A percentile compares a stretch with the other conserved stretches of the same genome.
Conservation (phyloP, 192 early-diverging fungal species). For the Entophlyctis luteolus region DNA sequence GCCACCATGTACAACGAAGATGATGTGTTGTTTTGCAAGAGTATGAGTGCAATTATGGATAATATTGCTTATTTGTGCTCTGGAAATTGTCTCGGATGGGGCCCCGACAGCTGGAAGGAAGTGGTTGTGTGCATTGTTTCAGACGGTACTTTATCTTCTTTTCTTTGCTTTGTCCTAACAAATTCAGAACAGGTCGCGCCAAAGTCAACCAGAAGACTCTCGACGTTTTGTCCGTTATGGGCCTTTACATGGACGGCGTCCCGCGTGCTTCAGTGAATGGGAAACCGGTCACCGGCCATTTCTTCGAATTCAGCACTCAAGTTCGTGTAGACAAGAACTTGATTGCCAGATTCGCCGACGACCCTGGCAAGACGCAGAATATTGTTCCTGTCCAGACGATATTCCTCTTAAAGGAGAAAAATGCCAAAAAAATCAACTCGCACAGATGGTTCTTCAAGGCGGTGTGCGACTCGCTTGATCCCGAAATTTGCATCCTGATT, state of each 20-base stretch:
- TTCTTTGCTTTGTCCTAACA: not conserved
- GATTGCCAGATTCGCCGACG: constrained; percentile 60
- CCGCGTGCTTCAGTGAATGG: constrained; percentile 41
- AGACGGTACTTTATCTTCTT: constrained; percentile 49
- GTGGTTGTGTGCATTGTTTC: constrained; percentile 70
- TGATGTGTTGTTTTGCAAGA: constrained; percentile 57
- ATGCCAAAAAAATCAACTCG: constrained; percentile 75
- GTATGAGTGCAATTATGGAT: constrained; percentile 61
- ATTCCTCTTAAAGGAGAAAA: constrained; percentile 90
- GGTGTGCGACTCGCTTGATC: constrained; percentile 60
- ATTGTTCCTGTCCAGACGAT: constrained; percentile 77
- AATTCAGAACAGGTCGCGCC: constrained; percentile 14
- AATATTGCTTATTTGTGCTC: constrained; percentile 66
- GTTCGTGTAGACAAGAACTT: constrained; percentile 65
- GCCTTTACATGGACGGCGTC: constrained; percentile 53
- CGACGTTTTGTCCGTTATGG: constrained; percentile 62
- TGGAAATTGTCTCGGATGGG: constrained; percentile 58
- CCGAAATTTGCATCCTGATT: constrained; percentile 65
- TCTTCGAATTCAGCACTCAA: constrained; percentile 57
- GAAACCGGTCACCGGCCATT: constrained; percentile 45
- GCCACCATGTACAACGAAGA: constrained; percentile 72
- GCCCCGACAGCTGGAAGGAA: constrained; percentile 65
- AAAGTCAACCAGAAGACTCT: constrained; percentile 75
- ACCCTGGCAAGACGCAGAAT: constrained; percentile 46
- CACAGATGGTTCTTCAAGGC: constrained; percentile 76